Evolutionary conservation across 805 yeast species (phyloP), one percentile per base, ranked within the genome.

Genomic region (Cyberlindnera samutprakarnensis): DNA sequence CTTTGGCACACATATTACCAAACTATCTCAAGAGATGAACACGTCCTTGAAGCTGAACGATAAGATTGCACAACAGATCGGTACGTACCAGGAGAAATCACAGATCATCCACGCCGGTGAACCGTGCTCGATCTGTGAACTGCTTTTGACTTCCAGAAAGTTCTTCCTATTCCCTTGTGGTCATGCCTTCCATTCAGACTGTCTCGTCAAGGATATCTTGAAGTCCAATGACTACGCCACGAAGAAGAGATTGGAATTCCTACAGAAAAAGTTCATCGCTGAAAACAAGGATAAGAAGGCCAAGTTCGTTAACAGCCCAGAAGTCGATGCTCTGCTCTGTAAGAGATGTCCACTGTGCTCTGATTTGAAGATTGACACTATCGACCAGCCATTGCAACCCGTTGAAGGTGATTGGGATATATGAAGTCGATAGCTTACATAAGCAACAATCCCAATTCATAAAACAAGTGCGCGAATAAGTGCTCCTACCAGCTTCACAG

Each of bases 131-230:
- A 43, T 75, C 4, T 90, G 97, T 55, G 59, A 64, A n/a, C 69
- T 69, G 43, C 68, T 92, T 7, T 61, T 90, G 27, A 68, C 85
- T 3, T 71, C 78, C 4, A 70, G 86, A 36, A 81, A 75, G 49
- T 87, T 87, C 44, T 68, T 78, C 33, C 74, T 78, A 5, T 92
- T 85, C 50, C 96, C 96, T 1, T 92, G 98, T 52, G 80, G 72
- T 35, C 98, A 92, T 53, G 74, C 84, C 5, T 82, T 84, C 58
- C 97, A 92, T 51, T 78, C 77, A 31, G 95, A 87, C 51, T 92
- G 98, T 59, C 55, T 86, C n/a, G 71, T 81, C 6, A 69, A 72
- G 35, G 61, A 61, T 23, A 72, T 81, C 21, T 50, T 79, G 32
- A 62, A 64, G 22, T 75, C 80, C 19, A 76, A 75, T 27, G 86